phyloP scores from a whole-genome alignment of 2,329 filamentous ascomycete genomes.

The Zymoseptoria brevis region DNA sequence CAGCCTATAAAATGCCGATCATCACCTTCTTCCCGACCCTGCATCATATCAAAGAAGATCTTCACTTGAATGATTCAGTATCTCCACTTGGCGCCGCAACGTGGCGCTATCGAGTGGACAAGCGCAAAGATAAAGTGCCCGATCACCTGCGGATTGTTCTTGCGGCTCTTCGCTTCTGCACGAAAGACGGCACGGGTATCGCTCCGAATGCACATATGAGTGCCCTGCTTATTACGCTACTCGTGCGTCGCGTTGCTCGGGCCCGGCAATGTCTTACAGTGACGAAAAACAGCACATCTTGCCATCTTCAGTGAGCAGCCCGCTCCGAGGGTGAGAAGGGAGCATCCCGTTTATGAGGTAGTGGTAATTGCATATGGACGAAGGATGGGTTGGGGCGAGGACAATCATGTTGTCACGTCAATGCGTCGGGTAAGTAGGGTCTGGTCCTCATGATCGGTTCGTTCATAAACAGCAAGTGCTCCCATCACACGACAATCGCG shows the following conservation, averaged over 20 bases:
- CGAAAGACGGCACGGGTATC: not conserved
- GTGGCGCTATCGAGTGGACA: too few species aligned
- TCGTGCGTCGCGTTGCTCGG: not conserved
- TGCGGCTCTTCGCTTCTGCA: not conserved
- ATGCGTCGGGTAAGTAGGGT: not conserved
- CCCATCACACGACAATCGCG: not conserved
- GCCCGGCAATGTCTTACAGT: not conserved
- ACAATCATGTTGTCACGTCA: not conserved
- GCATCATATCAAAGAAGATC: not conserved
- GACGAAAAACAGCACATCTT: not conserved
- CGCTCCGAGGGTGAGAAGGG: not conserved
- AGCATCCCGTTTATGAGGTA: too few species aligned
- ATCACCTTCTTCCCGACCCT: not conserved
- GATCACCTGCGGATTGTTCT: too few species aligned
- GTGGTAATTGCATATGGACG: not conserved
- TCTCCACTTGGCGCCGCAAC: not conserved
- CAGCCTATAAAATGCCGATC: not conserved
- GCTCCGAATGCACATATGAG: not conserved
- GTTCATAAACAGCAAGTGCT: not conserved
- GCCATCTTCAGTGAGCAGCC: not conserved
- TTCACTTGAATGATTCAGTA: not conserved
- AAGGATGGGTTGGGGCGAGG: not conserved
- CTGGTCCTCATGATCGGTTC: not conserved
- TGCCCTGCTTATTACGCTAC: not conserved
- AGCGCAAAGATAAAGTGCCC: too few species aligned